Evolutionary conservation across 345 rosid species (phyloP).

Genomic region (Zanthoxylum bungeanum): DNA sequence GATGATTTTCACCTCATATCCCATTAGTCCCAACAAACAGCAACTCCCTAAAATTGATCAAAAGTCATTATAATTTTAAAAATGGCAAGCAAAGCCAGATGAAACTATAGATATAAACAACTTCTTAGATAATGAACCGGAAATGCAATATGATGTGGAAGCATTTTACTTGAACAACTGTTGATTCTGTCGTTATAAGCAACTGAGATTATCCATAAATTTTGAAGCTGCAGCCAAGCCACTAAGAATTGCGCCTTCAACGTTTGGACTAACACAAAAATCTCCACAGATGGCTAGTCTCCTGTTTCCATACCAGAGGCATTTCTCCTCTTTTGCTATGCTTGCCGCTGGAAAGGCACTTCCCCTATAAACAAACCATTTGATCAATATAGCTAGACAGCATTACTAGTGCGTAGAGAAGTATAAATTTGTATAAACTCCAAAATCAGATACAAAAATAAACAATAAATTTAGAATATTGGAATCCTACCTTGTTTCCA

Average conservation of each 20-base stretch:
- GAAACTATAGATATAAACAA: not conserved
- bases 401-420: not conserved
- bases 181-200: constrained; percentile 22
- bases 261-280: constrained; percentile 77
- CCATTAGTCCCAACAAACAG: not conserved
- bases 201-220: constrained; percentile 40
- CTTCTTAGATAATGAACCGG: not conserved
- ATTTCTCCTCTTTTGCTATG: constrained; percentile 65
- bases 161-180: not conserved
- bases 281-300: constrained; percentile 77
- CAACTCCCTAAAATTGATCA: not conserved
- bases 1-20: not conserved
- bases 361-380: constrained; percentile 46
- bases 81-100: not conserved
- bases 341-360: constrained; percentile 83
- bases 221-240: constrained; percentile 76
- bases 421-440: too few species aligned
- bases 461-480: too few species aligned
- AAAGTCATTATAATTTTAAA: not conserved
- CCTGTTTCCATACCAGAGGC: constrained; percentile 58
- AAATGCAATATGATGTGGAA: not conserved
- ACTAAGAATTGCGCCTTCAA: constrained; percentile 82
- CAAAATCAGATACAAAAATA: too few species aligned
- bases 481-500: too few species aligned
- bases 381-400: not conserved